Percentiles rank a stretch among this genome's conserved stretches.
phyloP scores from a whole-genome alignment of 495 filamentous ascomycete species.

The Clohesyomyces aquaticus region DNA sequence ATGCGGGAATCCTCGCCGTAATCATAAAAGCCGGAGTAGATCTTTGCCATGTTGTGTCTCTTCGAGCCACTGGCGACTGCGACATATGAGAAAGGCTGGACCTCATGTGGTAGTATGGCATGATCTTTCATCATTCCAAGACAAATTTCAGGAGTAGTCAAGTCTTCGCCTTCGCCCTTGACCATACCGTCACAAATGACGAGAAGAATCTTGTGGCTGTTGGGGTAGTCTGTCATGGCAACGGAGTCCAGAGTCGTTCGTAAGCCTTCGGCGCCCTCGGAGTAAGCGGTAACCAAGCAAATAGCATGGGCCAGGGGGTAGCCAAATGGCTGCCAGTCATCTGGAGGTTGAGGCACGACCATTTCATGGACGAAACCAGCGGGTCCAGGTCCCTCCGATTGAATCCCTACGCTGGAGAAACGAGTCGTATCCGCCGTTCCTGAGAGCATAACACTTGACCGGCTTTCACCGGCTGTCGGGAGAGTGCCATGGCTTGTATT shows the following conservation, averaged over 20 bases:
- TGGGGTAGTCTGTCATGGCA: constrained; percentile 97
- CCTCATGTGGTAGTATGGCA: constrained; percentile 74
- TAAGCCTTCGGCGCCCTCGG: constrained; percentile 90
- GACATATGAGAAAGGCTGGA: constrained; percentile 90
- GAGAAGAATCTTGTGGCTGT: constrained; percentile 95
- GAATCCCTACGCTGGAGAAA: constrained; percentile 61
- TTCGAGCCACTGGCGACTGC: constrained; percentile 95
- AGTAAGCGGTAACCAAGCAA: constrained; percentile 96
- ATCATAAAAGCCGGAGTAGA: constrained; percentile 97
- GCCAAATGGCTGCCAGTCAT: constrained; percentile 95
- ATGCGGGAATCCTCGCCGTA: constrained; percentile 83
- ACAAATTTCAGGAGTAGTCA: constrained; percentile 87
- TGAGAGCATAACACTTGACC: constrained; percentile 58
- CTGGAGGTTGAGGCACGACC: constrained; percentile 95
- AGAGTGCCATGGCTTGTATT: constrained; percentile 69
- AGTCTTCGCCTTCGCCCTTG: constrained; percentile 88
- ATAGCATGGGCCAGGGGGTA: constrained; percentile 92
- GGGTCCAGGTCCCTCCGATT: constrained; percentile 76
- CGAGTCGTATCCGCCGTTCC: constrained; percentile 48
- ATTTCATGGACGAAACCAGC: constrained; percentile 93
- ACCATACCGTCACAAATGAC: constrained; percentile 98
- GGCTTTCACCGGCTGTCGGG: constrained; percentile 55
- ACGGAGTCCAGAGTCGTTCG: constrained; percentile 95
- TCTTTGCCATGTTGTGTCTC: constrained; percentile 98
- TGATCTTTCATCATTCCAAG: constrained; percentile 95